Percentiles rank a stretch among this genome's conserved stretches.
These are phyloP conservation scores for Chimonanthus salicifolius DNA, from an alignment of 164 flowering plant genomes.

Conservation along the genomic window DNA sequence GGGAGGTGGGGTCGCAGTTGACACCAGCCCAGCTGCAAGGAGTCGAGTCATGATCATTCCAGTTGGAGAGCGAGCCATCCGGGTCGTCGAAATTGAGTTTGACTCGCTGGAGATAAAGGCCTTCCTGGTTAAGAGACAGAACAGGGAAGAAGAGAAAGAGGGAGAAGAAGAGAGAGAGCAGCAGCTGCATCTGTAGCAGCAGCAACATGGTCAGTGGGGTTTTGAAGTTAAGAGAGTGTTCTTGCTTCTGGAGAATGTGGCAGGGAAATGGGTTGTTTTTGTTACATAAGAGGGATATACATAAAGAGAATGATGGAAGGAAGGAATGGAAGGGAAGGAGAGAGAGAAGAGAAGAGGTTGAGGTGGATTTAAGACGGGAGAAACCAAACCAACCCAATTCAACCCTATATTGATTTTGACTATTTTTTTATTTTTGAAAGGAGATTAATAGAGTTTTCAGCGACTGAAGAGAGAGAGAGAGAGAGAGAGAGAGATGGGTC, in stretches of 20 bases:
- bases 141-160: slow-evolving; percentile 11
- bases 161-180: slow-evolving; percentile 21
- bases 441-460: neutral
- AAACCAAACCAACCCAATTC: neutral
- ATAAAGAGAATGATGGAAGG: neutral
- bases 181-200: neutral
- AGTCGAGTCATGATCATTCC: slow-evolving; percentile 43
- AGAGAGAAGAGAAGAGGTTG: neutral
- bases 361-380: neutral
- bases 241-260: neutral
- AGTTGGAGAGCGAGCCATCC: slow-evolving; percentile 38
- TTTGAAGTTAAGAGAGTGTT: neutral
- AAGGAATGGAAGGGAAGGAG: neutral
- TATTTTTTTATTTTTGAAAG: neutral
- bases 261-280: neutral
- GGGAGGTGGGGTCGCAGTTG: slow-evolving; percentile 37
- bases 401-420: neutral
- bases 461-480: neutral
- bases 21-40: slow-evolving; percentile 84
- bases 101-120: slow-evolving; percentile 47
- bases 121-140: slow-evolving; percentile 61
- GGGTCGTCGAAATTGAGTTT: slow-evolving; percentile 64
- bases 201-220: slow-evolving; percentile 8
- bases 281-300: neutral
- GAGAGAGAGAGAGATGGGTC: neutral